phyloP scores from a whole-genome alignment of 306 rosid genomes.

The Gynostemma pentaphyllum region DNA sequence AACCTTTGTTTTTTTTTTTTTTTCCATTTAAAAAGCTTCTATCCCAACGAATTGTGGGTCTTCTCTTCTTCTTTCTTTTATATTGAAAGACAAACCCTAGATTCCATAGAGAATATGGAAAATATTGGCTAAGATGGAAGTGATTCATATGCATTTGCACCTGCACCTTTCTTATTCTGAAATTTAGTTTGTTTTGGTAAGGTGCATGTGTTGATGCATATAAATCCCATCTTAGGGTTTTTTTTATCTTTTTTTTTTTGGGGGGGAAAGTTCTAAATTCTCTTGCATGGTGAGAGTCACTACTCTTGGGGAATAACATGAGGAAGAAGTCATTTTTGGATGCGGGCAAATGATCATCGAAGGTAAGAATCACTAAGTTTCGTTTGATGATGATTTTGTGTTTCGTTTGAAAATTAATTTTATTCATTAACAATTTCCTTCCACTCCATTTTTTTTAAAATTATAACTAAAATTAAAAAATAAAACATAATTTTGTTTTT shows the following conservation, averaged over 20 bases:
- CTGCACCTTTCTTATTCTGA: neutral
- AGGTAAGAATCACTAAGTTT: no score
- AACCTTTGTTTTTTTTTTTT: neutral
- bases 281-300: neutral
- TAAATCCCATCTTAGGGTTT: neutral
- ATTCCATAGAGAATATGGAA: neutral
- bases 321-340: no score
- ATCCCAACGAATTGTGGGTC: no score
- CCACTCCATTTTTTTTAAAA: no score
- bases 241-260: neutral
- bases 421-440: no score
- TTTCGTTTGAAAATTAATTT: no score
- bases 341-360: no score
- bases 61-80: neutral
- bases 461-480: no score
- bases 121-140: neutral
- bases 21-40: no score
- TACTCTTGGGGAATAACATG: no score
- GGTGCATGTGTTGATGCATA: neutral
- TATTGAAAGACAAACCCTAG: neutral
- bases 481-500: no score
- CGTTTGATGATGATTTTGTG: no score
- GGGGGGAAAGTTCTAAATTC: neutral
- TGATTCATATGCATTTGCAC: slow-evolving; percentile 8
- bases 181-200: neutral